These are phyloP conservation scores for Talaromyces atroroseus DNA, from an alignment of 2,329 filamentous ascomycete species.

Conservation along the genomic window DNA sequence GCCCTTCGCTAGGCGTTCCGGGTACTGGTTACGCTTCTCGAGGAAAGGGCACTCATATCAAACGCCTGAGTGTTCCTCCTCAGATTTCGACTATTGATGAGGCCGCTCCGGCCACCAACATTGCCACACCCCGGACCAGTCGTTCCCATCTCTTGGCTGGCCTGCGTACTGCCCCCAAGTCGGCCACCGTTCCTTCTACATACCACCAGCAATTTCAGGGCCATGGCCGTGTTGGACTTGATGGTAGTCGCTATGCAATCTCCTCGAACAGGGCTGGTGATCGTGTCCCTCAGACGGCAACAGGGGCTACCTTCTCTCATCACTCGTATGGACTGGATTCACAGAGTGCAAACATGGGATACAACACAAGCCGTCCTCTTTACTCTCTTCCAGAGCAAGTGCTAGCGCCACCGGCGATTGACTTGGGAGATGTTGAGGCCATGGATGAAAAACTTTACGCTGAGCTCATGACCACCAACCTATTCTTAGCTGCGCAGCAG, in stretches of 20 bases:
- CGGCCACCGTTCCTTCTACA: conserved; percentile 61
- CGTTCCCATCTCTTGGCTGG: conserved; percentile 91
- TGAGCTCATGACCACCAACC: conserved; percentile 82
- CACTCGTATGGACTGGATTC: conserved; percentile 34
- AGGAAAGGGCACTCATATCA: conserved; percentile 77
- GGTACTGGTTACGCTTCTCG: conserved; percentile 79
- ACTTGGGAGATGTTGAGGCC: conserved; percentile 62
- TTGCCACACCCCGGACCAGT: conserved; percentile 83
- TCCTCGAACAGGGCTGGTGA: conserved; percentile 33
- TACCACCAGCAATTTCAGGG: conserved; percentile 52
- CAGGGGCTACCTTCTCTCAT: conserved; percentile 49
- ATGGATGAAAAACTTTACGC: conserved; percentile 85
- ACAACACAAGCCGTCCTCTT: conserved; percentile 48
- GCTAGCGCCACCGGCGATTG: conserved; percentile 64
- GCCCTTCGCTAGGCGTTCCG: conserved; percentile 66
- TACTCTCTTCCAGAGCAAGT: conserved; percentile 75
- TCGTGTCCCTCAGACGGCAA: conserved; percentile 56
- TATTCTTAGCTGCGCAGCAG: conserved; percentile 90
- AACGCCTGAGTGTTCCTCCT: conserved; percentile 77
- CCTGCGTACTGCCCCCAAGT: conserved; percentile 89
- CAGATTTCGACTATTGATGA: conserved; percentile 64
- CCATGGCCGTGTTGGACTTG: conserved; percentile 44
- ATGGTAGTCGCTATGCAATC: conserved; percentile 43
- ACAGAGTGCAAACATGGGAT: conserved; percentile 14
- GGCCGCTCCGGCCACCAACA: conserved; percentile 58